These are phyloP conservation scores for Desmodesmus armatus DNA, from an alignment of 139 green algal genomes.

Conservation along the genomic window DNA sequence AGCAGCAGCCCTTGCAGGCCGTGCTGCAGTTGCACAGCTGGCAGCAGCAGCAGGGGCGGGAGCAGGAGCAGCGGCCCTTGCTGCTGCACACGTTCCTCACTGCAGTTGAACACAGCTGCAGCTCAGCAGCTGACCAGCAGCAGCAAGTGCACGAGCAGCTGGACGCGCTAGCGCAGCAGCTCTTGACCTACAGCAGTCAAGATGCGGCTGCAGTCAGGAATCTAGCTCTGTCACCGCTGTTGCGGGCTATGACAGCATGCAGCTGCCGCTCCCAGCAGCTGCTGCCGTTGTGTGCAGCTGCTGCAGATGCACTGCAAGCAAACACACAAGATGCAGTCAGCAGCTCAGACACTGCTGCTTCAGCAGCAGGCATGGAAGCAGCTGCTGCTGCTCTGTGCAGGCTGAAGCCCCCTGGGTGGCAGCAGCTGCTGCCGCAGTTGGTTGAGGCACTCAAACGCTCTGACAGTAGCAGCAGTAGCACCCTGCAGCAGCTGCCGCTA, in stretches of 20 bases:
- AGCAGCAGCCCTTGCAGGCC: conserved; percentile 24
- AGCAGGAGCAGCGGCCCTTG: background rate
- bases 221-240: no score
- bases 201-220: background rate
- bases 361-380: background rate
- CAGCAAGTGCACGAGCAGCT: background rate
- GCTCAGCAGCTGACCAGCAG: no score
- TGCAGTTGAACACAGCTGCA: background rate
- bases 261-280: background rate
- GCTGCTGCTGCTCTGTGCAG: background rate
- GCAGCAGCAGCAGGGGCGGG: conserved; percentile 13
- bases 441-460: no score
- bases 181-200: background rate
- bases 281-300: background rate
- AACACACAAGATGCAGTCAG: background rate
- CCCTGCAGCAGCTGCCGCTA: background rate
- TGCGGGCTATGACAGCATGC: background rate
- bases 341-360: background rate
- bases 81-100: background rate
- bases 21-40: background rate
- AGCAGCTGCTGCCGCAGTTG: conserved; percentile 15
- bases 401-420: background rate
- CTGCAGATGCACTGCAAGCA: background rate
- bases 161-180: background rate
- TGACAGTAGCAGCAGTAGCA: background rate